Conservation (phyloP, 495 filamentous ascomycete genomes). For the Penicillium crystallinum region DNA sequence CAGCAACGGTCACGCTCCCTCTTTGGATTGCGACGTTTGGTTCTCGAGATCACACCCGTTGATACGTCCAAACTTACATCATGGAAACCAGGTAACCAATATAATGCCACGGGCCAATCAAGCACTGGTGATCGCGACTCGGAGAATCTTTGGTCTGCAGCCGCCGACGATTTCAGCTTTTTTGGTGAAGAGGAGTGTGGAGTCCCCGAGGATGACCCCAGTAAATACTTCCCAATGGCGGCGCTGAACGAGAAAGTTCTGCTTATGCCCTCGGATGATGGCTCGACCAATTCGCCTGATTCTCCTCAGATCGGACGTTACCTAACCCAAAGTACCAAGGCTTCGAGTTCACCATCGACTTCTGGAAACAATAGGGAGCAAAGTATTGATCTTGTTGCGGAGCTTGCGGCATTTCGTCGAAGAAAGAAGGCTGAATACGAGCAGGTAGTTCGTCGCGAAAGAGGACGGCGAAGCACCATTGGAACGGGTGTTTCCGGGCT, state of each 20-base stretch:
- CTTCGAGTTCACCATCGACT: neutral
- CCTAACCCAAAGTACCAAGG: neutral
- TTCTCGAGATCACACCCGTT: conserved; percentile 52
- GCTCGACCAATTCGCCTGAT: conserved; percentile 15
- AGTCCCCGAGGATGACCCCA: conserved; percentile 40
- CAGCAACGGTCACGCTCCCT: conserved; percentile 43
- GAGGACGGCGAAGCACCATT: conserved; percentile 23
- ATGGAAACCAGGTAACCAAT: conserved; percentile 35
- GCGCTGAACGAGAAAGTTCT: conserved; percentile 40
- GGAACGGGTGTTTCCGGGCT: conserved; percentile 16
- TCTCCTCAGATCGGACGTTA: conserved; percentile 5
- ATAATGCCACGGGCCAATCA: conserved; percentile 43
- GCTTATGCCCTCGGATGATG: conserved; percentile 32
- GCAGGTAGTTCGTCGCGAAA: conserved; percentile 25
- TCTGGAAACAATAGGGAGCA: neutral
- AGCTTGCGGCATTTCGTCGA: conserved; percentile 45
- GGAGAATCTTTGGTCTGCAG: conserved; percentile 57
- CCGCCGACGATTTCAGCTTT: conserved; percentile 58
- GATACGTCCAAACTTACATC: conserved; percentile 21
- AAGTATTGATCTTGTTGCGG: conserved; percentile 43
- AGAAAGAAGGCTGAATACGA: conserved; percentile 43
- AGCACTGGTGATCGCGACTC: conserved; percentile 57
- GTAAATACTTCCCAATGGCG: conserved; percentile 42
- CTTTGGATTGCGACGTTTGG: conserved; percentile 51
- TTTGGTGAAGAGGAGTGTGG: conserved; percentile 59